phyloP scores from a whole-genome alignment of 1,284 basidiomycete genomes.

The Puccinia sorghi region DNA sequence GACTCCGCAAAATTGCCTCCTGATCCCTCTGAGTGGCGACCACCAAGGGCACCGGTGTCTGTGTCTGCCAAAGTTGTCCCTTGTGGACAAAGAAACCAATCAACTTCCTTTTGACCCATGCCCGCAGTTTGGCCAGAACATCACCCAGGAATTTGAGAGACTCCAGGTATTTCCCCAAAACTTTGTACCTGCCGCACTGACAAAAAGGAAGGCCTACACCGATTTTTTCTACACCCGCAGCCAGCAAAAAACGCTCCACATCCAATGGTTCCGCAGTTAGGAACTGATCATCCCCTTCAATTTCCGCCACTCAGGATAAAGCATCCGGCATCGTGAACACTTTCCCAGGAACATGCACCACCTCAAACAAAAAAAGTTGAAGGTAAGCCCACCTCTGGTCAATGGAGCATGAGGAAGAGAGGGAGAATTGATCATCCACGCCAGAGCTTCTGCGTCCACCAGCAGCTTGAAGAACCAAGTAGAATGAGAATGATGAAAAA shows the following conservation, averaged over 20 bases:
- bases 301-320: not conserved
- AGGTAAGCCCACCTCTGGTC: slow-evolving; percentile 8
- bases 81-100: no score
- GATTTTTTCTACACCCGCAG: not conserved
- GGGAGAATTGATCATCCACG: slow-evolving; percentile 10
- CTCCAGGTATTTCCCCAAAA: no score
- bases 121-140: no score
- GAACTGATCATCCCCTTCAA: not conserved
- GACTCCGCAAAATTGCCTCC: not conserved
- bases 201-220: no score
- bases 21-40: no score
- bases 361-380: not conserved
- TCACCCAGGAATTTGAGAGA: no score
- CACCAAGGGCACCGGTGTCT: no score
- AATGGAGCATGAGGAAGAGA: not conserved
- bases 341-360: not conserved
- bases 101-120: no score
- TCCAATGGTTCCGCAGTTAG: no score
- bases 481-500: no score
- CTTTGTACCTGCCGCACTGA: no score
- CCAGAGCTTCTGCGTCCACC: not conserved
- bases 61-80: no score
- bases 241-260: not conserved
- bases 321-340: slow-evolving; percentile 21
- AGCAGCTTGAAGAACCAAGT: not conserved